Evolutionary conservation across 129 eudicot species (phyloP), one percentile per base, ranked within the genome.

Genomic region (Saussurea involucrata): DNA sequence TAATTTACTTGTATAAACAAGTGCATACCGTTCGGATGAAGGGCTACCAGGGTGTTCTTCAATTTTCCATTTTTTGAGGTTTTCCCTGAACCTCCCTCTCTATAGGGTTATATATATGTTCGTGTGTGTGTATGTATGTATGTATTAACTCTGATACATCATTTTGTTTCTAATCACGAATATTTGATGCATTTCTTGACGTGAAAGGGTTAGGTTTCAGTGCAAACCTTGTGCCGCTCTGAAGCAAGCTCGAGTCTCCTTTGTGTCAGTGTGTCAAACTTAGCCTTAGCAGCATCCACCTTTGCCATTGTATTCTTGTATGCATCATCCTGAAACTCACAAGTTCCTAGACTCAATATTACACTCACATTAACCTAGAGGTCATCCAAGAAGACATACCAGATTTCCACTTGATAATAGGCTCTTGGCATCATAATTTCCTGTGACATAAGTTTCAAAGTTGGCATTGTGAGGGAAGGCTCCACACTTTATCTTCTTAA

Each of bases 241-340:
- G 84, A 63, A 63, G 87, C 79, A 73, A 83, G 90, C 27, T 85
- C 73, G 28, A 75, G 78, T 82, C 81, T 85, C 72, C 58, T 80
- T 36, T 83, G 84, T 65, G 72, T 69, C 67, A 86, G 66, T 74
- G 76, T 42, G 55, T 88, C 84, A 79, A 90, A 69, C 68, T 83
- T 83, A 74, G 85, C 73, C 82, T 90, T 74, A 17, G 94, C 92
- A 79, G 92, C 83, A 78, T 83, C 86, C 65, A 88, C 31, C 74
- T 83, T 73, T 49, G 25, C 36, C 69, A 69, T 83, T 17, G 78
- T 66, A 63, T 64, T 71, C 71, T 74, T 81, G 79, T 67, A 78
- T 64, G 63, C 68, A 66, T 81, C 84, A 66, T 77, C 88, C 85
- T 84, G 86, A 77, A 78, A 73, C 64, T 73, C 80, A 40, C 6